Base-by-base conservation (phyloP, 2,329 filamentous ascomycete species). In the Torrubiellomyces zombiae region DNA sequence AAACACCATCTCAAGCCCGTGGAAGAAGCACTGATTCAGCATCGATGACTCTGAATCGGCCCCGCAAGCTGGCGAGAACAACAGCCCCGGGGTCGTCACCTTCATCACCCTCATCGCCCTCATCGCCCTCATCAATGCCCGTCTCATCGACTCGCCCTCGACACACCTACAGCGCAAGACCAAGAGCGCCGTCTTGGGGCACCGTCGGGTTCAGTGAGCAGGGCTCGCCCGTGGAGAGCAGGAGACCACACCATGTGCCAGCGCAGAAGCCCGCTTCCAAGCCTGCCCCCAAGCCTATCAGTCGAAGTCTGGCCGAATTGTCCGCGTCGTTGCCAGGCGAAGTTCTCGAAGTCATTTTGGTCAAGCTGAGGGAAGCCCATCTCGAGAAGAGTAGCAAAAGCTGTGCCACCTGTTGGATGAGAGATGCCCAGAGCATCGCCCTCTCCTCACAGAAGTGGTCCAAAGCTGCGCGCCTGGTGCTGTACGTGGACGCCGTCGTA, bases 341-440 rank as follows among this genome's bases (percentile, higher is more conserved):
- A 38, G 63, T 75, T 2, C 42, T 75, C 22, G 54, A 61, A 25
- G 45, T 67, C 17, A 62, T 74, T n/a, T 38, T 74, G 17, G 54
- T 54, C 19, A 55, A 62, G 27, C 45, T 75, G 11, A 63, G 57
- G 38, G 47, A 52, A 18, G 40, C 57, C 9, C 70, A 75, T 38
- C 39, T 72, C 9, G 45, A 43, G 6, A 38, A 45, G 9, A 47
- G 48, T 3, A 63, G 57, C 33, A 45, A 48, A 17, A 70, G 66
- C 43, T 75, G 70, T 39, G 58, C 67, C 10, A 74, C 70, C 11
- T 75, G 70, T 42, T 72, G 65, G 63, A 70, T 71, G 64, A 56
- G 70, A 24, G 68, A 75, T 36, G 46, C 62, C 16, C 63, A 58
- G 34, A 58, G 56, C 20, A 41, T 72, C 20, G 54, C 59, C 8